These are phyloP conservation scores for Yamadazyma sp. DNA, from an alignment of 805 yeast species.

Conservation along the genomic window DNA sequence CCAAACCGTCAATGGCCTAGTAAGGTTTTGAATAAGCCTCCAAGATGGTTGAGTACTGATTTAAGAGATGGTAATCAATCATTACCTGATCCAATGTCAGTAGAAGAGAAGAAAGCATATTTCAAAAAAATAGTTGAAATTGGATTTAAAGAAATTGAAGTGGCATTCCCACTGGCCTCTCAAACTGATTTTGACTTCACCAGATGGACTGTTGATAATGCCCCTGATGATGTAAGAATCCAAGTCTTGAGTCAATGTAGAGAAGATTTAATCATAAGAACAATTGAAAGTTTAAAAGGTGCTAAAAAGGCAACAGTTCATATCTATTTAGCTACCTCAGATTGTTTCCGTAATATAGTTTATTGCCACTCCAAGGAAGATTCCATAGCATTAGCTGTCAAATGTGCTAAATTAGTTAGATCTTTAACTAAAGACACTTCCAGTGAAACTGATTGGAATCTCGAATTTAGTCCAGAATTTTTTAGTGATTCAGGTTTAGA, in stretches of 20 bases:
- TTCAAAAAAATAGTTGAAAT: slow-evolving; percentile 65
- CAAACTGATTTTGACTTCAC: slow-evolving; percentile 82
- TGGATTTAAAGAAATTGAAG: slow-evolving; percentile 83
- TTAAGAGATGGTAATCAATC: slow-evolving; percentile 84
- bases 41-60: slow-evolving; percentile 83
- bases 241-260: slow-evolving; percentile 78
- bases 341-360: slow-evolving; percentile 68
- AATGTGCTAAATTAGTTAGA: slow-evolving; percentile 60
- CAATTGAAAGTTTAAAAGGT: slow-evolving; percentile 69
- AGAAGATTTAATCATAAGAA: slow-evolving; percentile 66
- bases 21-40: slow-evolving; percentile 55
- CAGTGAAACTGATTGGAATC: slow-evolving; percentile 61
- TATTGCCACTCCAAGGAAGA: slow-evolving; percentile 62
- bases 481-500: slow-evolving; percentile 69
- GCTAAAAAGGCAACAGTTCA: slow-evolving; percentile 77
- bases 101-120: slow-evolving; percentile 70
- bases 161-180: slow-evolving; percentile 77
- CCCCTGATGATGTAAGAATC: slow-evolving; percentile 73
- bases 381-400: slow-evolving; percentile 58
- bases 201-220: slow-evolving; percentile 65
- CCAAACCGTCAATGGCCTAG: slow-evolving; percentile 73
- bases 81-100: slow-evolving; percentile 82
- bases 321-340: slow-evolving; percentile 73
- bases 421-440: slow-evolving; percentile 60
- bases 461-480: slow-evolving; percentile 79